These are phyloP conservation scores for Candida sanyaensis DNA, from an alignment of 1,139 yeast species.

Conservation along the genomic window DNA sequence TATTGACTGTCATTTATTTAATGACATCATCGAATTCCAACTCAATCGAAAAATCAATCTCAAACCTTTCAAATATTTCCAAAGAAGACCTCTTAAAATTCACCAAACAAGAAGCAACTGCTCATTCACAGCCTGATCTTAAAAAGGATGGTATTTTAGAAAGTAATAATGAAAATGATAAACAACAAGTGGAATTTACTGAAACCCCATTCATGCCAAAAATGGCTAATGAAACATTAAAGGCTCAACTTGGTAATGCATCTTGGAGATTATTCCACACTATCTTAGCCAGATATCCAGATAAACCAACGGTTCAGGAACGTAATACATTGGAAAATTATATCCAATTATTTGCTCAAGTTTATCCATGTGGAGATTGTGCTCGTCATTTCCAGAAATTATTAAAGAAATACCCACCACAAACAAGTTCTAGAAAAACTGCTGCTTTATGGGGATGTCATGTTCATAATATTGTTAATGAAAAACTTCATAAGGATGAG, in stretches of 20 bases:
- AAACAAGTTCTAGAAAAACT: conserved; percentile 68
- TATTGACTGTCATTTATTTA: conserved; percentile 27
- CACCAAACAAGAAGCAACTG: not conserved
- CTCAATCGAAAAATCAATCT: conserved; percentile 19
- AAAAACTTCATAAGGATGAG: conserved; percentile 61
- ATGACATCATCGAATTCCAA: conserved; percentile 24
- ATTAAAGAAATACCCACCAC: conserved; percentile 78
- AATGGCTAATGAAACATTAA: conserved; percentile 64
- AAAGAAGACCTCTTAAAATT: conserved; percentile 5
- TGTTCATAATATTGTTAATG: conserved; percentile 86
- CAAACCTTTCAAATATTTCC: conserved; percentile 3
- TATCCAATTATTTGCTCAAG: conserved; percentile 66
- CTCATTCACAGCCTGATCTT: not conserved
- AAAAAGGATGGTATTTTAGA: not conserved
- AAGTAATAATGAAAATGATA: not conserved
- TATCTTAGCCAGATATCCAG: conserved; percentile 88
- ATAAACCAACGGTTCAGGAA: conserved; percentile 66
- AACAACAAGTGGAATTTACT: conserved; percentile 19
- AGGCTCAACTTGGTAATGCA: conserved; percentile 80
- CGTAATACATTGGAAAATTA: conserved; percentile 58
- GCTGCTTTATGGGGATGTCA: conserved; percentile 98
- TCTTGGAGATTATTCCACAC: conserved; percentile 91
- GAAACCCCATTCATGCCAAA: conserved; percentile 79
- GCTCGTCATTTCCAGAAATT: conserved; percentile 84
- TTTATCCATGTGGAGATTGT: conserved; percentile 93